Evolutionary conservation across 176 grass and related monocot species (phyloP), one percentile per base, ranked within the genome.

Genomic region (Eragrostis nindensis): DNA sequence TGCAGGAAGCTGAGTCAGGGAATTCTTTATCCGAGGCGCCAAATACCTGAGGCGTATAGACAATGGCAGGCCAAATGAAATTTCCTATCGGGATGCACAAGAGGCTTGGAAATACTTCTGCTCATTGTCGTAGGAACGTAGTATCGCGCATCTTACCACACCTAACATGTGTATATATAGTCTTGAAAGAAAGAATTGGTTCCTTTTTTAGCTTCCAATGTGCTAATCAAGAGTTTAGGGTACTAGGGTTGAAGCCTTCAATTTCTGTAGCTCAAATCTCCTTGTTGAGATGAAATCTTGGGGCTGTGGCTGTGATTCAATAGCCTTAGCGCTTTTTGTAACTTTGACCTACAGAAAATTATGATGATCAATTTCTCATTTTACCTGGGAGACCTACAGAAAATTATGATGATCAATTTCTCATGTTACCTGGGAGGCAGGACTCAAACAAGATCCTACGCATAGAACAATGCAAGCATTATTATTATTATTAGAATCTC

Each of bases 61-160:
- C n/a, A 27, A 68, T 25, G 22, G 63, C 43, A 1, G 24, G 63
- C 63, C 30, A 68, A 36, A 68, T 29, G 52, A 64, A 73, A 16
- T 19, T 73, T 29, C 47, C 70, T 5, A 3, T 32, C 11, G 17
- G 50, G 53, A 29, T 32, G 66, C 70, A 73, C 47, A 36, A 21
- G 69, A 50, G 41, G 41, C 66, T 46, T 71, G 66, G 66, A 52
- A 68, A 67, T 52, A 40, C 63, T 54, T 54, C 12, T 66, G 62
- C 19, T 65, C 43, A 52, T 39, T 17, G 55, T 12, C 39, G 25
- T 69, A 71, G 79, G 54, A 81, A 60, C 18, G 18, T 48, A 66
- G 18, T 27, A 21, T 47, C 4, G 5, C 41, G 27, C 9, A 63
- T 47, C 25, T 49, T 64, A 46, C 62, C 47, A 60, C 43, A 49